Evolutionary conservation across 163 green algal species (phyloP), one percentile per base, ranked within the genome.

Genomic region (Chlorella variabilis): DNA sequence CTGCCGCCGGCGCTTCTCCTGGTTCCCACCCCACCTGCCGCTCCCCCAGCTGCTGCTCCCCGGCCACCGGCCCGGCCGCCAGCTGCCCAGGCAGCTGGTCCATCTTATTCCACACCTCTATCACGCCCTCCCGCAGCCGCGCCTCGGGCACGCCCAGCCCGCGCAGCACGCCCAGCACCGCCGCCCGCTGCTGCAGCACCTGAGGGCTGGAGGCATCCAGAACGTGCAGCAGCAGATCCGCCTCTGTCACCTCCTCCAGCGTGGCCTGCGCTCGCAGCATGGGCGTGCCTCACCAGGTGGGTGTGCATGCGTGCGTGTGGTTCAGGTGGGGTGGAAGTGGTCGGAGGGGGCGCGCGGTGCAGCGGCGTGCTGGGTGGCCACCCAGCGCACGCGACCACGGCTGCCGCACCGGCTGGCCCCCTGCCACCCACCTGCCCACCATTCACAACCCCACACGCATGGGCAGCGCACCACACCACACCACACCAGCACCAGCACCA

Each of bases 71-170:
- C 39, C 15, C 4, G 3, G 23, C 38, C 25, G 9, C 18, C 23
- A 39, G 39, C 66, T 76, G 68, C 68, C 31, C 42, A 7, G 68
- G 11, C 78, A 91, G 69, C 61, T 83, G 45, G 81, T 94, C 90
- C 1, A 65, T 48, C 71, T 94, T 94, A 79, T 94, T 94, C 87
- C 90, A 92, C 7, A 93, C 87, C 84, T 94, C 86, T 0, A 94
- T n/a, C n/a, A 87, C 66, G 4, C 65, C 13, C 4, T 65, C 41
- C 4, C 73, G 49, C 79, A 94, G 79, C 58, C 45, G 59, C 21
- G 80, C n/a, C 62, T 90, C 73, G 29, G 36, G 49, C 23, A 93
- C 51, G 15, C 85, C 86, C 65, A 92, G 84, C 42, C 81, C 63
- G 1, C 80, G 61, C 49, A 92, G 73, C 56, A 86, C 82, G 42